A percentile compares a stretch with the other conserved stretches of the same genome.
Conservation (phyloP, 2,329 filamentous ascomycete species). For the Alternaria ventricosa region DNA sequence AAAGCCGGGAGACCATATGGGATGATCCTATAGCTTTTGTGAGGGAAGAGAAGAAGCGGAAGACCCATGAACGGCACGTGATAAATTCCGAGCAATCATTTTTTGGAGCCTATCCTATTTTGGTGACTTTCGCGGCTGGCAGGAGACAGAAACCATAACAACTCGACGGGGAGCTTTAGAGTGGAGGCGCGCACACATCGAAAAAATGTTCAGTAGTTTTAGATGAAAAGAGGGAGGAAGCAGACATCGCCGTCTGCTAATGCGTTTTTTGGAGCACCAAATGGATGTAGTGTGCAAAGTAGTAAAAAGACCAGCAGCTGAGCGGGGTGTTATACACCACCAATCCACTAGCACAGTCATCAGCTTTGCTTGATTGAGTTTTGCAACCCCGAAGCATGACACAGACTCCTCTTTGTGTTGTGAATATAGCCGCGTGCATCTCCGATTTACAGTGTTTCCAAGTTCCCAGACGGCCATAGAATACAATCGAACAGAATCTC, state of each 20-base stretch:
- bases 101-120: not conserved
- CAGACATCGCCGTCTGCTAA: not conserved
- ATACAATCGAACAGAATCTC: not conserved
- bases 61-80: too few species aligned
- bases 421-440: not conserved
- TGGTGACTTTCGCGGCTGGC: not conserved
- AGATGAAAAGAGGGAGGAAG: not conserved
- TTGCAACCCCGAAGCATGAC: not conserved
- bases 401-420: not conserved
- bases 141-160: not conserved
- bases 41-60: not conserved
- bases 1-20: too few species aligned
- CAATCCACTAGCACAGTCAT: not conserved
- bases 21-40: too few species aligned
- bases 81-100: too few species aligned
- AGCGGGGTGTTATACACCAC: not conserved
- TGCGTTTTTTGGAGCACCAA: not conserved
- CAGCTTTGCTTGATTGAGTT: rapidly evolving
- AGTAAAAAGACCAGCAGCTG: not conserved
- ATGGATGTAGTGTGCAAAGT: not conserved
- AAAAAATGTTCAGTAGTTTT: not conserved
- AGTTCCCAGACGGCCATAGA: not conserved
- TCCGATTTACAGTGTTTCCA: not conserved
- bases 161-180: not conserved
- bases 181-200: not conserved